A percentile compares a stretch with the other conserved stretches of the same genome.
phyloP scores from a whole-genome alignment of 345 rosid genomes.

The Brassica nigra region DNA sequence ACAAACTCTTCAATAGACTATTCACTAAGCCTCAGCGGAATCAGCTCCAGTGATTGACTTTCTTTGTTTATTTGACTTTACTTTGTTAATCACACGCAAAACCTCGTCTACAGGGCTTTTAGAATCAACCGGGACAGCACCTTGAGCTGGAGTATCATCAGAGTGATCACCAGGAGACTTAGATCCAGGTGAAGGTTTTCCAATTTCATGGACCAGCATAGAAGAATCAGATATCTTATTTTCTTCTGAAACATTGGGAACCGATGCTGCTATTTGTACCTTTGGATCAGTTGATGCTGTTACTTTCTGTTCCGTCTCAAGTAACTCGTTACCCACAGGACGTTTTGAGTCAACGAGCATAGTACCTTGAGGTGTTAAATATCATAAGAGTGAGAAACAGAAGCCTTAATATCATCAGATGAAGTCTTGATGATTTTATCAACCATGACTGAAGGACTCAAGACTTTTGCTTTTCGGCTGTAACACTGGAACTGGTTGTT shows the following conservation, averaged over 20 bases:
- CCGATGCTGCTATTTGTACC: not conserved
- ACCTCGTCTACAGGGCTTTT: conserved; percentile 20
- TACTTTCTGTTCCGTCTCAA: conserved; percentile 17
- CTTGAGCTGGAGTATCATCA: conserved; percentile 22
- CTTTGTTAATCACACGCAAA: not conserved
- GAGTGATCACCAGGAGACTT: conserved; percentile 29
- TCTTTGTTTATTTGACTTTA: not conserved
- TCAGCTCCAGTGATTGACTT: conserved; percentile 8
- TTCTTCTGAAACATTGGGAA: conserved; percentile 13
- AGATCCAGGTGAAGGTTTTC: conserved; percentile 11
- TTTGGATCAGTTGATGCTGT: conserved; percentile 21
- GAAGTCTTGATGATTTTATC: conserved; percentile 1
- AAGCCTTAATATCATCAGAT: conserved; percentile 21
- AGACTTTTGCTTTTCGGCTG: conserved; percentile 13
- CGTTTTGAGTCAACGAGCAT: conserved; percentile 28
- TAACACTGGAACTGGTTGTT: not conserved
- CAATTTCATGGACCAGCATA: conserved; percentile 5
- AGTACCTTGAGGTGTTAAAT: conserved; percentile 33
- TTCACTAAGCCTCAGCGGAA: not conserved
- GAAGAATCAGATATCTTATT: conserved; percentile 6
- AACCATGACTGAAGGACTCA: conserved; percentile 11
- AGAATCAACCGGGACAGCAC: conserved; percentile 27
- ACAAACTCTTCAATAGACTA: not conserved
- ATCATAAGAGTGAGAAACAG: conserved; percentile 26
- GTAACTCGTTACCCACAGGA: conserved; percentile 25